A percentile compares a stretch with the other conserved stretches of the same genome.
Conservation (phyloP, 2,329 filamentous ascomycete species). For the Plenodomus lindquistii region DNA sequence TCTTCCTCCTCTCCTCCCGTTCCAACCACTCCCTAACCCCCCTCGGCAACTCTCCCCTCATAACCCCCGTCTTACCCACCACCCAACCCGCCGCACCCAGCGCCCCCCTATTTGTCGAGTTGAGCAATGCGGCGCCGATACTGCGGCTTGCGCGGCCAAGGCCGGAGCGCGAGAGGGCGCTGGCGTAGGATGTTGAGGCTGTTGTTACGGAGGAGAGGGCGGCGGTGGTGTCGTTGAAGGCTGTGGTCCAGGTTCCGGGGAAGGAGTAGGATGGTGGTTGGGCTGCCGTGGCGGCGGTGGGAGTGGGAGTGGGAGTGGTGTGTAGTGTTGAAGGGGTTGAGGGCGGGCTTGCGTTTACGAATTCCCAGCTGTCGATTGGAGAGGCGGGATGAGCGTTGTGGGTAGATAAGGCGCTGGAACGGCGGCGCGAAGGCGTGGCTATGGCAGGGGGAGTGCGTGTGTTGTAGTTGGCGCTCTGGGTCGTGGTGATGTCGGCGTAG, state of each 20-base stretch:
- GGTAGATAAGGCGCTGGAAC: no score
- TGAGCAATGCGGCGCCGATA: constrained; percentile 11
- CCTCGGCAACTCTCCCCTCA: constrained; percentile 3
- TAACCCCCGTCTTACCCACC: background rate
- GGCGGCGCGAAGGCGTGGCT: no score
- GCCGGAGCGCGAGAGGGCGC: constrained; percentile 10
- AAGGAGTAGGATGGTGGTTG: constrained; percentile 10
- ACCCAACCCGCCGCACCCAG: constrained; percentile 2
- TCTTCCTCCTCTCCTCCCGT: background rate
- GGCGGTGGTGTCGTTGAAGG: constrained; percentile 6
- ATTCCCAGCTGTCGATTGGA: no score
- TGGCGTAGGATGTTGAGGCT: constrained; percentile 13
- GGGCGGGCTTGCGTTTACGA: no score
- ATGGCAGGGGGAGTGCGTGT: no score
- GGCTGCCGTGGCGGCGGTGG: background rate
- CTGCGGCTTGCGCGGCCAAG: constrained; percentile 16
- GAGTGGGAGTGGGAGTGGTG: no score
- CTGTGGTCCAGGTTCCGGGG: constrained; percentile 17
- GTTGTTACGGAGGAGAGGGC: constrained; percentile 9
- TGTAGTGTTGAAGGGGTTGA: no score
- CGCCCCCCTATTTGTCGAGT: constrained; percentile 7
- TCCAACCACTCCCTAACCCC: constrained; percentile 10
- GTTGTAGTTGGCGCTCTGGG: no score
- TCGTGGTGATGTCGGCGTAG: no score
- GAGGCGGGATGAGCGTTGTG: no score